A percentile compares a stretch with the other conserved stretches of the same genome.
Conservation (phyloP, 179 eudicot genomes). For the Patellifolia procumbens region DNA sequence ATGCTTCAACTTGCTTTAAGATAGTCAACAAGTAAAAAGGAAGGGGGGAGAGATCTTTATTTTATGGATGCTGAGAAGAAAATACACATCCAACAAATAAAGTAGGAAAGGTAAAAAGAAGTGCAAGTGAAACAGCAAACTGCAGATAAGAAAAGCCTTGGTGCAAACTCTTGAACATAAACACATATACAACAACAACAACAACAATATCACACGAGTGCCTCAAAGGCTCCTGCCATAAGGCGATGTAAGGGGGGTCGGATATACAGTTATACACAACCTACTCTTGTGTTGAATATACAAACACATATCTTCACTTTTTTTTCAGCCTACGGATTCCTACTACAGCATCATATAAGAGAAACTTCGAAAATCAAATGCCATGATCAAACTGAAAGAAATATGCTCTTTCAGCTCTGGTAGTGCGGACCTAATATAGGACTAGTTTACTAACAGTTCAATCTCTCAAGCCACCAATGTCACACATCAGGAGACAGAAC, state of each 20-base stretch:
- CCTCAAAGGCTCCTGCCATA: too few relatives aligned
- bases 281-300: too few relatives aligned
- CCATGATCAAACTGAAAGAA: not conserved
- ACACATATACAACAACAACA: too few relatives aligned
- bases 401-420: not conserved
- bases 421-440: not conserved
- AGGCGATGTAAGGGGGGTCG: too few relatives aligned
- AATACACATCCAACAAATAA: not conserved
- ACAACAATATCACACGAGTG: too few relatives aligned
- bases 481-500: not conserved
- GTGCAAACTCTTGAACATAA: not conserved
- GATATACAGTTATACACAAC: too few relatives aligned
- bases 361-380: not conserved
- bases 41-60: not conserved
- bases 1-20: not conserved
- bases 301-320: not conserved
- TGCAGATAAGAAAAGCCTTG: not conserved
- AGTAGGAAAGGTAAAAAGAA: not conserved
- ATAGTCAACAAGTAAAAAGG: not conserved
- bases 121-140: not conserved
- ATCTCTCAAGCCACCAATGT: not conserved
- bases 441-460: not conserved
- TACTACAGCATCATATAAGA: not conserved
- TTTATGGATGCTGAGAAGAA: not conserved
- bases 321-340: not conserved